phyloP scores from a whole-genome alignment of 352 stramenopile species.

The Globisporangium orthogonon region DNA sequence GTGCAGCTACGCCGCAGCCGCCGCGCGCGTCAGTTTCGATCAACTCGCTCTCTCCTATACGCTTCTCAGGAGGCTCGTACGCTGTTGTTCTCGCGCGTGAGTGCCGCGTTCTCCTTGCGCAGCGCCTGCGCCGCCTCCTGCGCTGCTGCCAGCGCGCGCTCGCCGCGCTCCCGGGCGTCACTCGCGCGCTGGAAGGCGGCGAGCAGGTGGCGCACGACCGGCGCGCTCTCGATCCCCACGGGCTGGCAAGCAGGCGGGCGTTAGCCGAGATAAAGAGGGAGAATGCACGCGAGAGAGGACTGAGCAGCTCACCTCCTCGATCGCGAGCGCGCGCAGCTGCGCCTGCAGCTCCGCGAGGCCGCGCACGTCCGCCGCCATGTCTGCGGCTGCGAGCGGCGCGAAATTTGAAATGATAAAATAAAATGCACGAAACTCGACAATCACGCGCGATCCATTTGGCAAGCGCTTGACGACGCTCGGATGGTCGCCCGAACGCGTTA shows the following conservation, averaged over 20 bases:
- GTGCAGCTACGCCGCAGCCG: constrained; percentile 34
- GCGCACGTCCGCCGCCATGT: constrained; percentile 23
- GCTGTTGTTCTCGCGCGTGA: constrained; percentile 74
- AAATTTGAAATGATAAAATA: background rate
- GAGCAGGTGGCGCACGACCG: constrained; percentile 54
- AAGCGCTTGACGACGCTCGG: too few species aligned
- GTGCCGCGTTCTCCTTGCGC: constrained; percentile 68
- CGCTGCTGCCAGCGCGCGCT: constrained; percentile 39
- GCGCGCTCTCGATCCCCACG: constrained; percentile 49
- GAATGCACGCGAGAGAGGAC: background rate
- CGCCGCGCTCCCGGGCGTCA: constrained; percentile 23
- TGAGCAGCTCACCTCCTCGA: constrained; percentile 31
- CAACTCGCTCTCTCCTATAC: too few species aligned
- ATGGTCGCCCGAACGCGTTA: too few species aligned
- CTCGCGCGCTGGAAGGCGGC: constrained; percentile 32
- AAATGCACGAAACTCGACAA: background rate
- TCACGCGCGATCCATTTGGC: too few species aligned
- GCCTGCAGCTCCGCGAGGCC: constrained; percentile 50
- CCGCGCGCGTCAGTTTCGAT: background rate
- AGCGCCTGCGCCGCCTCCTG: constrained; percentile 69
- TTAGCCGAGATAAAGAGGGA: background rate
- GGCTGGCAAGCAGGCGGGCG: constrained; percentile 17
- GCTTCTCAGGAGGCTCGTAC: too few species aligned
- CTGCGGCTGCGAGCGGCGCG: background rate
- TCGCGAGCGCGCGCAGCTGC: constrained; percentile 48